Percentiles rank a stretch among this genome's conserved stretches.
phyloP scores from a whole-genome alignment of 1,139 yeast species.

The Torulaspora globosa region DNA sequence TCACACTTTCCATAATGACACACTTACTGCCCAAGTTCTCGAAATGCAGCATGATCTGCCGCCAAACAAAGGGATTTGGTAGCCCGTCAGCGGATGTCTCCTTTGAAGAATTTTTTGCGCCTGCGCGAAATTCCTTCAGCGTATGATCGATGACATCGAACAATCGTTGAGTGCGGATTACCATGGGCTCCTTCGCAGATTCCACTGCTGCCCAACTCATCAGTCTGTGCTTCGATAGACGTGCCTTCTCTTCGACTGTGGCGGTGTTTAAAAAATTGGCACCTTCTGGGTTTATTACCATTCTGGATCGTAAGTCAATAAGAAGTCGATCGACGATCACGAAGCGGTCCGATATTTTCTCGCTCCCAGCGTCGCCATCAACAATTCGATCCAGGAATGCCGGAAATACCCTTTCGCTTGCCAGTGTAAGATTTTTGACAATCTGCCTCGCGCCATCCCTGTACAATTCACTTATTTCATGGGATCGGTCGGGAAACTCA shows the following conservation, averaged over 20 bases:
- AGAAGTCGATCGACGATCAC: slow-evolving; percentile 1
- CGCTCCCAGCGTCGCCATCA: neutral
- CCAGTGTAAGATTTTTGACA: slow-evolving; percentile 3
- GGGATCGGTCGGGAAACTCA: neutral
- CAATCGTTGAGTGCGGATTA: neutral
- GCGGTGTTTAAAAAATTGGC: neutral
- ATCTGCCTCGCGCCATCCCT: slow-evolving; percentile 3
- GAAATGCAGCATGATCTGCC: too few species aligned
- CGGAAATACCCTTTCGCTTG: slow-evolving; percentile 6
- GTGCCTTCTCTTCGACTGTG: neutral
- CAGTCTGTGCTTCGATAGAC: neutral
- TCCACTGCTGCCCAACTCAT: neutral
- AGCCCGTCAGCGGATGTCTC: too few species aligned
- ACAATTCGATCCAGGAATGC: neutral
- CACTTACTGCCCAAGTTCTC: too few species aligned
- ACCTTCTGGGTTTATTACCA: slow-evolving; percentile 1
- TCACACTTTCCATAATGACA: too few species aligned
- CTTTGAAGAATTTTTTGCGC: too few species aligned
- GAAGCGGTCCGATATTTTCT: neutral
- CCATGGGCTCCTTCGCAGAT: neutral
- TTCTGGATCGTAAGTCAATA: slow-evolving; percentile 1
- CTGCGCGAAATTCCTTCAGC: too few species aligned
- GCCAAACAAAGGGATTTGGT: too few species aligned
- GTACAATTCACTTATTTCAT: neutral
- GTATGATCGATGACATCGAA: too few species aligned